Percentiles rank a stretch among this genome's conserved stretches.
Conservation (phyloP, 2,329 filamentous ascomycete genomes). For the Bipolaris zeicola region DNA sequence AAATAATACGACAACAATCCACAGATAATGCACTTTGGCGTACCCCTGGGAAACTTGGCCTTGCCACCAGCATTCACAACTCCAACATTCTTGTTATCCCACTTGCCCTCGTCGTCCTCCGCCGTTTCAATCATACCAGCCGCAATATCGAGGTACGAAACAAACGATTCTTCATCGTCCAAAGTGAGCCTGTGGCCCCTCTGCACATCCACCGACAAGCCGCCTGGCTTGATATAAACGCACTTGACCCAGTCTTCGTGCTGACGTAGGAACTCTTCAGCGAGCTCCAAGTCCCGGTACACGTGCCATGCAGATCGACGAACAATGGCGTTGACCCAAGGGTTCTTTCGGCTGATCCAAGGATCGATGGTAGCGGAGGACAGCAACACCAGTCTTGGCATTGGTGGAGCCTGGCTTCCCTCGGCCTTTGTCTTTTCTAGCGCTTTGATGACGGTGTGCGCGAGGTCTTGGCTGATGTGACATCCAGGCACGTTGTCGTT, state of each 20-base stretch:
- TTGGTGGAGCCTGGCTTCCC: not conserved
- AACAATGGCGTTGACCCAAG: conserved; percentile 35
- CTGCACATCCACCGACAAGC: conserved; percentile 44
- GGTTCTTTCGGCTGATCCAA: conserved; percentile 25
- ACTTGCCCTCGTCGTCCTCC: conserved; percentile 40
- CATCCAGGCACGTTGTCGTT: conserved; percentile 55
- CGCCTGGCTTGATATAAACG: conserved; percentile 54
- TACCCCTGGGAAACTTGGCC: conserved; percentile 45
- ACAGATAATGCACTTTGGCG: conserved; percentile 39
- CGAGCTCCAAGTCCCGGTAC: conserved; percentile 47
- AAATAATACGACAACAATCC: conserved; percentile 33
- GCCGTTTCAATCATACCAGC: conserved; percentile 55
- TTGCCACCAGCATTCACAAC: conserved; percentile 39
- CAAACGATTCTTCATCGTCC: conserved; percentile 45
- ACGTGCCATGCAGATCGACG: conserved; percentile 43
- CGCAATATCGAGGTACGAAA: conserved; percentile 54
- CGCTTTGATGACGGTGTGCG: conserved; percentile 44
- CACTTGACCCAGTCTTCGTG: conserved; percentile 48
- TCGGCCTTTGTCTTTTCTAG: conserved; percentile 25
- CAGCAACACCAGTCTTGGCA: conserved; percentile 48
- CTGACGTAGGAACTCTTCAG: conserved; percentile 48
- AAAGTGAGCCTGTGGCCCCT: conserved; percentile 52
- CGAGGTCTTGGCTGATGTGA: conserved; percentile 36
- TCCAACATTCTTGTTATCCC: conserved; percentile 27
- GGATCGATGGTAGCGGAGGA: conserved; percentile 52